A percentile compares a stretch with the other conserved stretches of the same genome.
Conservation (phyloP, 2,329 filamentous ascomycete species). For the Scorias spongiosa region DNA sequence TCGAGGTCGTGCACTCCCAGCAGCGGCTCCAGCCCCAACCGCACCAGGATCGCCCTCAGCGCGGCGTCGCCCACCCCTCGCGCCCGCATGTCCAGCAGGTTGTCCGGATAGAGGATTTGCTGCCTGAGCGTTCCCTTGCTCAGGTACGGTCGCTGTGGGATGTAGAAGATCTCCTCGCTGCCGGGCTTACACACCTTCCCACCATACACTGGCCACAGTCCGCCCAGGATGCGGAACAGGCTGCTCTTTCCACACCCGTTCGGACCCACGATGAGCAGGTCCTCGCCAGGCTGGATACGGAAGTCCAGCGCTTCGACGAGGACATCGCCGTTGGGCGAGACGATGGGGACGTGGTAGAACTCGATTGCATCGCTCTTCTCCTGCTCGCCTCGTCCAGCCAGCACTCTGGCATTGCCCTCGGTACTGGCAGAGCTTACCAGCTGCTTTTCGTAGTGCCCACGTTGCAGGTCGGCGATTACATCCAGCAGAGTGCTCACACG, state of each 20-base stretch:
- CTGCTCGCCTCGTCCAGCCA: conserved; percentile 67
- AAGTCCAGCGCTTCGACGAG: conserved; percentile 78
- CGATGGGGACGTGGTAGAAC: conserved; percentile 82
- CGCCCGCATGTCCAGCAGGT: conserved; percentile 68
- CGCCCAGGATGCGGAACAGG: conserved; percentile 88
- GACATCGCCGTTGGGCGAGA: conserved; percentile 91
- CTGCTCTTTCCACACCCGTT: conserved; percentile 97
- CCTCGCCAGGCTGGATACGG: conserved; percentile 69
- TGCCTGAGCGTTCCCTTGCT: conserved; percentile 84
- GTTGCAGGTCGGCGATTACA: conserved; percentile 85
- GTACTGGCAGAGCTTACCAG: conserved; percentile 78
- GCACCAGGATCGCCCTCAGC: conserved; percentile 58
- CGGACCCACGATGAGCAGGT: conserved; percentile 85
- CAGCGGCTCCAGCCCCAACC: conserved; percentile 70
- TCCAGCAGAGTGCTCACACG: conserved; percentile 78
- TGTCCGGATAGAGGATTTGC: conserved; percentile 93
- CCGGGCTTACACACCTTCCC: conserved; percentile 83
- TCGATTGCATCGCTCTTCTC: conserved; percentile 71
- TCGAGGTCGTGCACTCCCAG: conserved; percentile 58
- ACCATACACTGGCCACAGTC: conserved; percentile 94
- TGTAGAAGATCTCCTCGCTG: conserved; percentile 92
- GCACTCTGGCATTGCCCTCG: conserved; percentile 66
- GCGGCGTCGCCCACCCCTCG: conserved; percentile 73
- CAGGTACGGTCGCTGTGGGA: conserved; percentile 88
- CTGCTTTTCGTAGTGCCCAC: conserved; percentile 89